Conservation (phyloP, 345 rosid genomes). For the Eucalyptus marginata region DNA sequence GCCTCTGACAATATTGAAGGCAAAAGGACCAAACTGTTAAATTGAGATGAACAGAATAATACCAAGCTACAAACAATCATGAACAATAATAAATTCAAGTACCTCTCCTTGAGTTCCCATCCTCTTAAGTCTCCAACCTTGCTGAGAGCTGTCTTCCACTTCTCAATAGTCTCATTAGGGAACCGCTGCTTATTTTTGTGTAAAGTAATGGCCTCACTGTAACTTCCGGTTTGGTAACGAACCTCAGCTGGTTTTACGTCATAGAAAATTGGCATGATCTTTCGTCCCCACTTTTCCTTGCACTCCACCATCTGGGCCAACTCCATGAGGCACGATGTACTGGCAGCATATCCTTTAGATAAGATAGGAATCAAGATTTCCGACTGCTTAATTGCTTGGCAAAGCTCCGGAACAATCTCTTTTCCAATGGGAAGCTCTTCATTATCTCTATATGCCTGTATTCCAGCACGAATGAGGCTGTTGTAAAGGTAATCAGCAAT, state of each 20-base stretch:
- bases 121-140: not conserved
- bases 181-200: accelerated
- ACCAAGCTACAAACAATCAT: accelerated
- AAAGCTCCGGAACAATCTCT: not conserved
- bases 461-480: accelerated
- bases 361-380: not conserved
- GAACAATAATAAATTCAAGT: accelerated
- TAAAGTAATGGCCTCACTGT: accelerated
- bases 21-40: accelerated
- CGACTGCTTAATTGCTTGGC: not conserved
- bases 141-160: not conserved
- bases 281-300: not conserved
- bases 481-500: accelerated
- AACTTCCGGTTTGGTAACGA: accelerated
- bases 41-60: accelerated
- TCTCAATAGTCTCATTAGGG: accelerated
- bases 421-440: not conserved
- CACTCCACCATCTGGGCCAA: not conserved
- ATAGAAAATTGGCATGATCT: not conserved
- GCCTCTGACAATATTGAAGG: accelerated
- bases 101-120: not conserved
- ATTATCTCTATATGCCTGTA: not conserved
- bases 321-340: not conserved
- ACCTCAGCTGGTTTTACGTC: accelerated
- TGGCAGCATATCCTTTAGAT: not conserved